These are phyloP conservation scores for Coriaria nepalensis DNA, from an alignment of 306 rosid species.

Conservation along the genomic window DNA sequence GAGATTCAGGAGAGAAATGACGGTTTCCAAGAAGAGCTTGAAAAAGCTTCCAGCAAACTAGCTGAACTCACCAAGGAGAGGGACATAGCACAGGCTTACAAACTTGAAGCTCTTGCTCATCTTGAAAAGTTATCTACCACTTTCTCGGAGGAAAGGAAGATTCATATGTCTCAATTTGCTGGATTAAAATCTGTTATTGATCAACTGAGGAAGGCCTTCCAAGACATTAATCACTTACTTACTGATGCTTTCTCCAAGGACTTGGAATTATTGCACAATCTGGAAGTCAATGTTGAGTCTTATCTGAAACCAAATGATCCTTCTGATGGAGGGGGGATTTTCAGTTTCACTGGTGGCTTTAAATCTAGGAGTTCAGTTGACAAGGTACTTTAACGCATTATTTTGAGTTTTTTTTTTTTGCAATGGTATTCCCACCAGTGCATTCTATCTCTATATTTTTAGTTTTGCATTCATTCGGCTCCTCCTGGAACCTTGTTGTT, in stretches of 20 bases:
- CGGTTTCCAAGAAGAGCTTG: slow-evolving; percentile 75
- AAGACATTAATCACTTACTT: slow-evolving; percentile 39
- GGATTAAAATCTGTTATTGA: slow-evolving; percentile 50
- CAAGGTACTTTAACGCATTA: slow-evolving; percentile 34
- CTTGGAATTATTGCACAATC: slow-evolving; percentile 41
- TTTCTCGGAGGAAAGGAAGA: slow-evolving; percentile 38
- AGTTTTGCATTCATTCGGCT: not conserved
- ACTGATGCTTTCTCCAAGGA: slow-evolving; percentile 36
- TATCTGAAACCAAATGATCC: slow-evolving; percentile 33
- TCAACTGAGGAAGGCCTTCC: slow-evolving; percentile 46
- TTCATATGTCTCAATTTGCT: slow-evolving; percentile 41
- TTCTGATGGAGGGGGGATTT: slow-evolving; percentile 18
- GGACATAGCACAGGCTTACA: slow-evolving; percentile 52
- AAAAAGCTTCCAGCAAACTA: slow-evolving; percentile 45
- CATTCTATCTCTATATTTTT: not conserved
- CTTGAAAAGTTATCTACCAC: slow-evolving; percentile 49
- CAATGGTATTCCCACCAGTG: not conserved
- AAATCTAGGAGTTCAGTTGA: slow-evolving; percentile 20
- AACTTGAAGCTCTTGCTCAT: slow-evolving; percentile 51
- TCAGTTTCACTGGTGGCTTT: slow-evolving; percentile 21
- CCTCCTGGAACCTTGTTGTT: no score
- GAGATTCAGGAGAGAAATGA: slow-evolving; percentile 99
- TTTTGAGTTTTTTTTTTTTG: not conserved
- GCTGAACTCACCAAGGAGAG: slow-evolving; percentile 46
- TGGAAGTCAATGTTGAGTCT: slow-evolving; percentile 47